Base-by-base conservation (phyloP, 2,329 filamentous ascomycete species). In the Malbranchea cinnamomea region DNA sequence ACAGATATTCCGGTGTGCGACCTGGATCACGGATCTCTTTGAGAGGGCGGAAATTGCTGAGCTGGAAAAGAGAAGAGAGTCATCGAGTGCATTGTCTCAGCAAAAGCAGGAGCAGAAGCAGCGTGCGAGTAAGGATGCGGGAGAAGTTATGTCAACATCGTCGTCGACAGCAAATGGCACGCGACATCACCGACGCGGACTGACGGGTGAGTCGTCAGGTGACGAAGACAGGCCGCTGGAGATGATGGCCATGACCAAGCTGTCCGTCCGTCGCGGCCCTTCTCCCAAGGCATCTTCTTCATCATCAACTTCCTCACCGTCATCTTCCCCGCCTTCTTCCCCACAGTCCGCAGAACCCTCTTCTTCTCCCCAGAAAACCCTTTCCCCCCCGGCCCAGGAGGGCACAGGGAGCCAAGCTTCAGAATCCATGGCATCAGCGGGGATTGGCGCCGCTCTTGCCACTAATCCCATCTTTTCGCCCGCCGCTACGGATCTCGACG, bases 1-100 rank as follows among this genome's bases (percentile, higher is more conserved):
- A 45, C 77, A 91, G 47, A 80, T 95, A 43, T 72, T 78, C 40
- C 70, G 78, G 19, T 81, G 79, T 38, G 77, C 74, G 0, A 59
- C 65, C 10, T 95, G 87, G 87, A 84, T 94, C 42, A 67, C 76
- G 26, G 74, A 84, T 16, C 66, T 84, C 0, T 87, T 93, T 0
- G 49, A 54, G 23, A 48, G 52, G 30, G 54, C 51, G 15, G 54
- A 49, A 22, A 41, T 48, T 40, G 34, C n/a, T n/a, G n/a, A n/a
- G n/a, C n/a, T n/a, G n/a, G n/a, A n/a, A n/a, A n/a, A n/a, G n/a
- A n/a, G n/a, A n/a, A n/a, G n/a, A n/a, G n/a, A n/a, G n/a, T n/a
- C n/a, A n/a, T n/a, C n/a, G n/a, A n/a, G n/a, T n/a, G n/a, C n/a
- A n/a, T n/a, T n/a, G n/a, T n/a, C n/a, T n/a, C n/a, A n/a, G n/a